Evolutionary conservation across 2,329 filamentous ascomycete genomes (phyloP).

Genomic region (Aciculosporium take): DNA sequence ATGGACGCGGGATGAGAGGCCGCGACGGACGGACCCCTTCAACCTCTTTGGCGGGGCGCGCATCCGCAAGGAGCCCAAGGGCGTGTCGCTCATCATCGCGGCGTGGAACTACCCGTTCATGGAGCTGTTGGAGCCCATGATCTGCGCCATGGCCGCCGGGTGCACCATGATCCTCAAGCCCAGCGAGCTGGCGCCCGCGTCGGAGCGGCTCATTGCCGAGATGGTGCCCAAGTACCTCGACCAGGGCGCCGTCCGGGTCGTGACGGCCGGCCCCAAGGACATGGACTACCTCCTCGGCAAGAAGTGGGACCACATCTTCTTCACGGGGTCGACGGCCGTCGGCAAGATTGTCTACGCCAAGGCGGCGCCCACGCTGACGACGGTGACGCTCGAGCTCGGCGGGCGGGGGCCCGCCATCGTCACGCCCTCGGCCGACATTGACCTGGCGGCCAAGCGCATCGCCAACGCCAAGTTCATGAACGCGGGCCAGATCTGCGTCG

Average conservation of each 20-base stretch:
- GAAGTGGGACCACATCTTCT: constrained; percentile 31
- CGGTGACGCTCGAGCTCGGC: constrained; percentile 29
- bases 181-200: constrained; percentile 22
- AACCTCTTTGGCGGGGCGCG: constrained; percentile 17
- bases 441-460: constrained; percentile 28
- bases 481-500: constrained; percentile 19
- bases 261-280: constrained; percentile 23
- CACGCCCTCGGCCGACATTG: constrained; percentile 23
- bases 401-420: constrained; percentile 31
- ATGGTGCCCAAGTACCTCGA: constrained; percentile 29
- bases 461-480: constrained; percentile 27
- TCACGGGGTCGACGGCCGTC: constrained; percentile 25
- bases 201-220: constrained; percentile 23
- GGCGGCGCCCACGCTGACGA: constrained; percentile 31
- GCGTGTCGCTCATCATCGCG: constrained; percentile 28
- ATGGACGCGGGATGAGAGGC: constrained; percentile 24
- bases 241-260: constrained; percentile 18
- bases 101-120: constrained; percentile 33
- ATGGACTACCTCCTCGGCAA: constrained; percentile 22
- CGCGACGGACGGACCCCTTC: constrained; percentile 14
- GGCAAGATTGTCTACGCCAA: constrained; percentile 23
- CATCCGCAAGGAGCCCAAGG: constrained; percentile 28
- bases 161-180: constrained; percentile 29
- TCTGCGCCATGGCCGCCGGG: constrained; percentile 30
- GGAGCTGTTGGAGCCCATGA: constrained; percentile 22